Evolutionary conservation across 768 basidiomycete species (phyloP).

Genomic region (Rickenella mellea): DNA sequence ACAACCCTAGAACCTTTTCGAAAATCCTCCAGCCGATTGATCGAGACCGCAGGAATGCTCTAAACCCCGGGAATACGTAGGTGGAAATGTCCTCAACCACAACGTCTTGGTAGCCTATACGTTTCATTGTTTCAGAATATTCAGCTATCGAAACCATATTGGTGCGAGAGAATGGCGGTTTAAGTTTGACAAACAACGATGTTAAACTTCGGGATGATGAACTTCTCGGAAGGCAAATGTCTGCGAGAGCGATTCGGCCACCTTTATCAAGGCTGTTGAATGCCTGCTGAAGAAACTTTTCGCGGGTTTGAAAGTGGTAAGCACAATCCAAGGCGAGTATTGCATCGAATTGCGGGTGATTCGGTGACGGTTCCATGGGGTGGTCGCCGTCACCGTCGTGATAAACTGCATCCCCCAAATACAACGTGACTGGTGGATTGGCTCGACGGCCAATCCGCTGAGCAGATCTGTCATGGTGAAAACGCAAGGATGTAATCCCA

Average conservation of each 20-base stretch:
- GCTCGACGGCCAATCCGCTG: constrained; percentile 23
- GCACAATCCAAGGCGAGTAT: constrained; percentile 62
- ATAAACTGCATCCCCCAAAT: constrained; percentile 44
- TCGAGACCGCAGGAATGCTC: constrained; percentile 33
- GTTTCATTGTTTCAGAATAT: constrained; percentile 34
- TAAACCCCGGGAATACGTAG: constrained; percentile 52
- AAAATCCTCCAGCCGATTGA: constrained; percentile 37
- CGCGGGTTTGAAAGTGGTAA: constrained; percentile 53
- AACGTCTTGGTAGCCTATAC: constrained; percentile 45
- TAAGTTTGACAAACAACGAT: constrained; percentile 22
- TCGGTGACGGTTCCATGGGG: constrained; percentile 32
- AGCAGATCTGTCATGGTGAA: constrained; percentile 38
- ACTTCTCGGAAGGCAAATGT: constrained; percentile 43
- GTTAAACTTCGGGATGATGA: constrained; percentile 14
- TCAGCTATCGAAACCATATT: constrained; percentile 39
- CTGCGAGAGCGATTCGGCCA: constrained; percentile 49
- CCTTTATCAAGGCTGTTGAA: constrained; percentile 35
- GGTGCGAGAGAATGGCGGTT: constrained; percentile 31
- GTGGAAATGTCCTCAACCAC: constrained; percentile 45
- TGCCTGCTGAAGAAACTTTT: constrained; percentile 40
- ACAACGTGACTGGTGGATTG: constrained; percentile 26
- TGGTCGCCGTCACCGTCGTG: constrained; percentile 21
- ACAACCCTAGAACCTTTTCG: constrained; percentile 26
- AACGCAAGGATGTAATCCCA: constrained; percentile 47
- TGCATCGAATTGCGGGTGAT: constrained; percentile 26